Conservation (phyloP, 306 rosid species). For the Trifolium pratense region DNA sequence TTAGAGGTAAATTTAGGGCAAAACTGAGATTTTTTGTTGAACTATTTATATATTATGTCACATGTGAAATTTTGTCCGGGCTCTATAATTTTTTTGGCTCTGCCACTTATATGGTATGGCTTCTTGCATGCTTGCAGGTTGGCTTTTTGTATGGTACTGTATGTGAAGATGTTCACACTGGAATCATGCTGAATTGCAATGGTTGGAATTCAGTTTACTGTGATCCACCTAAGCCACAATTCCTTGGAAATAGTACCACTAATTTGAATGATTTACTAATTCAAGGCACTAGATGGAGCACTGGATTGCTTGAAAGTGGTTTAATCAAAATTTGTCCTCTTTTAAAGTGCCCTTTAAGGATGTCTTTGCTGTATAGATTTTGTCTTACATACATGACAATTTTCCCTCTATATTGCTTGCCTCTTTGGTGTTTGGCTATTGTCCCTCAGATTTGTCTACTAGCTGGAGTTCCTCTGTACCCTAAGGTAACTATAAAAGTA, state of each 20-base stretch:
- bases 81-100: too few species aligned
- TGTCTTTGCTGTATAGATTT: constrained; percentile 53
- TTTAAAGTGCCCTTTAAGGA: constrained; percentile 46
- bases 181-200: constrained; percentile 57
- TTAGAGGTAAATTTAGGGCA: too few species aligned
- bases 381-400: constrained; percentile 51
- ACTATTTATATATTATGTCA: too few species aligned
- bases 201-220: constrained; percentile 75
- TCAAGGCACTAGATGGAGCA: constrained; percentile 68
- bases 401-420: constrained; percentile 51
- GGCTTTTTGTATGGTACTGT: constrained; percentile 67
- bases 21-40: too few species aligned
- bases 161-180: constrained; percentile 67
- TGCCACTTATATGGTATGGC: neutral
- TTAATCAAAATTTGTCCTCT: constrained; percentile 61
- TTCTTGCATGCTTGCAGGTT: constrained; percentile 53
- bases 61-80: too few species aligned
- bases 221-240: constrained; percentile 65
- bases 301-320: constrained; percentile 64
- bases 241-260: constrained; percentile 62
- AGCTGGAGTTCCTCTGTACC: constrained; percentile 62
- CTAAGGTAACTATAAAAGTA: constrained; percentile 47
- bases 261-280: constrained; percentile 61
- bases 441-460: constrained; percentile 72
- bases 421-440: constrained; percentile 63